These are phyloP conservation scores for Halophytophthora polymorphica DNA, from an alignment of 352 stramenopile genomes.

Conservation along the genomic window DNA sequence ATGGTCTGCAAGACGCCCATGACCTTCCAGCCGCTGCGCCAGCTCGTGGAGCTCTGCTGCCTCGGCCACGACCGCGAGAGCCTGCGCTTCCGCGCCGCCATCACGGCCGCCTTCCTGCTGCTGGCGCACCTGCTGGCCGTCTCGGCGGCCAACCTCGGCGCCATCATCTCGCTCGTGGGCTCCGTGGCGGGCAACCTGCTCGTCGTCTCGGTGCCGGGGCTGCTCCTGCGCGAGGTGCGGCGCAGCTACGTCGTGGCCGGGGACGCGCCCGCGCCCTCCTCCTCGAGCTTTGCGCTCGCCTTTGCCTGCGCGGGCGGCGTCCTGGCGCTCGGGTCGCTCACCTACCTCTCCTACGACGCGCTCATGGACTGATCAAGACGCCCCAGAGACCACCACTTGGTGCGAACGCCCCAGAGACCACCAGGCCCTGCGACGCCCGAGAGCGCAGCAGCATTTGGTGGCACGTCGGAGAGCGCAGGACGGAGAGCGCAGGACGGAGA, in stretches of 20 bases:
- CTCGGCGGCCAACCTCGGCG: conserved; percentile 58
- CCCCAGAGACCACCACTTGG: too few species aligned
- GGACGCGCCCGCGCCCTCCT: conserved; percentile 55
- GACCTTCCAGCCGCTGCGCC: conserved; percentile 81
- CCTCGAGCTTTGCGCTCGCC: conserved; percentile 40
- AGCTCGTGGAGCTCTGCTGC: conserved; percentile 71
- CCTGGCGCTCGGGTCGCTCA: conserved; percentile 64
- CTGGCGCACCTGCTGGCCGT: conserved; percentile 58
- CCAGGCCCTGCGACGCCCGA: conserved; percentile 17
- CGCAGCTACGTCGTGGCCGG: conserved; percentile 50
- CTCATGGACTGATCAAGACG: conserved; percentile 24
- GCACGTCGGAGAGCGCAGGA: neutral
- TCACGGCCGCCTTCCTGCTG: conserved; percentile 71
- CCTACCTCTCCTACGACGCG: conserved; percentile 64
- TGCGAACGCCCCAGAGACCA: too few species aligned
- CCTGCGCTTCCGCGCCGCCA: conserved; percentile 59
- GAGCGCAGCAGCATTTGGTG: conserved; percentile 4
- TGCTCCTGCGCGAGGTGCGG: conserved; percentile 76
- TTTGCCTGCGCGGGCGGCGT: conserved; percentile 49
- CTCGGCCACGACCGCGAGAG: conserved; percentile 70
- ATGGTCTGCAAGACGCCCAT: conserved; percentile 85
- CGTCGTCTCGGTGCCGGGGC: conserved; percentile 61
- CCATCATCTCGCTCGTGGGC: conserved; percentile 77
- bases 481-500: conserved; percentile 1
- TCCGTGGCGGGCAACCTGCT: conserved; percentile 71